phyloP scores from a whole-genome alignment of 345 rosid genomes.

The Acer saccharum region DNA sequence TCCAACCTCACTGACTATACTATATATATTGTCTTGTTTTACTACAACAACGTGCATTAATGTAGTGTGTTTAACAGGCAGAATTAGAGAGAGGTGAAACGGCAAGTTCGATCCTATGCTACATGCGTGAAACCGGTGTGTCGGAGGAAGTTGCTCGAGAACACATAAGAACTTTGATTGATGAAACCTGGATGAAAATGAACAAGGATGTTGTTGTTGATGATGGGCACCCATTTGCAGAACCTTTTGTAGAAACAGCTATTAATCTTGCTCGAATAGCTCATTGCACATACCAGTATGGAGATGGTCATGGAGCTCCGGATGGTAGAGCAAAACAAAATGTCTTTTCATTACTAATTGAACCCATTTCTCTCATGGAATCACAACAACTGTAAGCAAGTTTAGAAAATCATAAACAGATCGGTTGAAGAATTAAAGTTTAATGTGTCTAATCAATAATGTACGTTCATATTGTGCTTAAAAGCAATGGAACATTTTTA shows the following conservation, averaged over 20 bases:
- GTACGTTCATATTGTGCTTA: too few species aligned
- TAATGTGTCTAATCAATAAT: too few species aligned
- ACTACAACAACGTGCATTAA: neutral
- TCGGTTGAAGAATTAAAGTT: too few species aligned
- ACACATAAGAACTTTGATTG: slow-evolving; percentile 27
- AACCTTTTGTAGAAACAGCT: slow-evolving; percentile 25
- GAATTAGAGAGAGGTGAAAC: slow-evolving; percentile 44
- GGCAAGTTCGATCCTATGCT: slow-evolving; percentile 33
- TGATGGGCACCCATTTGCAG: slow-evolving; percentile 9
- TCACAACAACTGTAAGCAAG: too few species aligned
- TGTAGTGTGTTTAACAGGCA: slow-evolving; percentile 24
- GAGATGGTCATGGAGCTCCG: slow-evolving; percentile 47
- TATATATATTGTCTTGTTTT: neutral
- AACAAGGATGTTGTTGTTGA: slow-evolving; percentile 18
- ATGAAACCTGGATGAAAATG: slow-evolving; percentile 40
- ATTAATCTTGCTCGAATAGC: slow-evolving; percentile 36
- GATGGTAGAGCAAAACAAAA: slow-evolving; percentile 24
- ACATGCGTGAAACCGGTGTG: slow-evolving; percentile 36
- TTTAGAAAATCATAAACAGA: too few species aligned
- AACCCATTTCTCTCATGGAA: too few species aligned
- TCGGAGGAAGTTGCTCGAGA: slow-evolving; percentile 30
- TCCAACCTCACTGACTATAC: too few species aligned
- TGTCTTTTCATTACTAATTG: neutral
- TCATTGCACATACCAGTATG: slow-evolving; percentile 36
- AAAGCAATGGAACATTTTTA: too few species aligned